Evolutionary conservation across 2,329 filamentous ascomycete species (phyloP).

Genomic region (Nemania sp.): DNA sequence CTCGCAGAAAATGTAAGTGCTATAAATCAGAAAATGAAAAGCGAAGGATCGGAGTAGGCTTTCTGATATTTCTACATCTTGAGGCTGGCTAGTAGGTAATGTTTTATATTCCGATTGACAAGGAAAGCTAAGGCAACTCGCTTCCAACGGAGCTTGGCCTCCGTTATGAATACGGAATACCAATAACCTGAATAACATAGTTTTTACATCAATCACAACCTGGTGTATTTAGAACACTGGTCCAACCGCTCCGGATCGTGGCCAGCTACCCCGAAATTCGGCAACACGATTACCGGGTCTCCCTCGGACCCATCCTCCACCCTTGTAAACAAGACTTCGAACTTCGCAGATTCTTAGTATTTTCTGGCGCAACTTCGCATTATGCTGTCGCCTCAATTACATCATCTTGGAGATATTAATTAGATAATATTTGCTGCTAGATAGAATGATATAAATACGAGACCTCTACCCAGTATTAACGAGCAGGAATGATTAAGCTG

Average conservation of each 20-base stretch:
- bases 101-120: background rate
- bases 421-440: too few species aligned
- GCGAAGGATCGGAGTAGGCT: background rate
- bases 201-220: background rate
- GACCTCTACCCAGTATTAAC: too few species aligned
- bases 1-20: background rate
- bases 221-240: background rate
- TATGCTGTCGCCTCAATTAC: background rate
- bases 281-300: background rate
- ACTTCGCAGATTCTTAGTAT: too few species aligned
- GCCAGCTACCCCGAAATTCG: slow-evolving; percentile 5
- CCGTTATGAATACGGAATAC: background rate
- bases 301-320: background rate
- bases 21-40: background rate
- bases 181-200: background rate
- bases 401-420: too few species aligned
- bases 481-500: too few species aligned
- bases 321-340: background rate
- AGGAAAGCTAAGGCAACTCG: background rate
- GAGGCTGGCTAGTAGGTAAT: background rate
- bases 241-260: background rate
- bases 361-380: too few species aligned
- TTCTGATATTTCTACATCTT: background rate
- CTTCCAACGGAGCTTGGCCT: background rate
- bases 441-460: too few species aligned